These are phyloP conservation scores for Botrytis byssoidea DNA, from an alignment of 2,329 filamentous ascomycete species.

Conservation along the genomic window DNA sequence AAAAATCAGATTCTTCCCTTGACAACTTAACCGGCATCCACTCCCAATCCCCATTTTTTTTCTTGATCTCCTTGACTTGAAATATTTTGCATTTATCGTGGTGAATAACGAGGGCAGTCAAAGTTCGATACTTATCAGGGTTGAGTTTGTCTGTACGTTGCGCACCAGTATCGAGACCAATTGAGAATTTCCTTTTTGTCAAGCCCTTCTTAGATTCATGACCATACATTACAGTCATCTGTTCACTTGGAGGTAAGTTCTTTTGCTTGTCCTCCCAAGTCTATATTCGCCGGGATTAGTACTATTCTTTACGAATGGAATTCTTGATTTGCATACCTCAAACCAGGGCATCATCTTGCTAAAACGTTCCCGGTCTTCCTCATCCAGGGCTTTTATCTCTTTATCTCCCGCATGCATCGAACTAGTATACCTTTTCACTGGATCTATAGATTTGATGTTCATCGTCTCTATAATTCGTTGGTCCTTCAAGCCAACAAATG, in stretches of 20 bases:
- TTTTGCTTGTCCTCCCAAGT: neutral
- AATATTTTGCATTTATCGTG: neutral
- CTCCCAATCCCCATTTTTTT: neutral
- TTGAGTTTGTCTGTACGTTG: neutral
- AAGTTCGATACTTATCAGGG: neutral
- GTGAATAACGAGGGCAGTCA: neutral
- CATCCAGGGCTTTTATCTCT: neutral
- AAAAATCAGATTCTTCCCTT: neutral
- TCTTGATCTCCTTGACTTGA: neutral
- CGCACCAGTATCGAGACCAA: neutral
- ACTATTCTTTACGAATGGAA: neutral
- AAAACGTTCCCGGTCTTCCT: neutral
- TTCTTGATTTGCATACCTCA: neutral
- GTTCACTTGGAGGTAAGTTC: neutral
- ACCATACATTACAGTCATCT: neutral
- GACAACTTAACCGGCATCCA: neutral
- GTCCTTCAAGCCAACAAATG: neutral
- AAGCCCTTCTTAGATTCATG: neutral
- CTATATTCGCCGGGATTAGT: neutral
- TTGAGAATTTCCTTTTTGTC: neutral
- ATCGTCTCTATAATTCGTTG: neutral
- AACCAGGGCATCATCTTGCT: neutral
- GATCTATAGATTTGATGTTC: conserved; percentile 7
- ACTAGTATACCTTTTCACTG: neutral
- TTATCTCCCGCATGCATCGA: neutral